Evolutionary conservation across 805 yeast genomes (phyloP), one percentile per base, ranked within the genome.

Genomic region (Cyberlindnera petersonii): DNA sequence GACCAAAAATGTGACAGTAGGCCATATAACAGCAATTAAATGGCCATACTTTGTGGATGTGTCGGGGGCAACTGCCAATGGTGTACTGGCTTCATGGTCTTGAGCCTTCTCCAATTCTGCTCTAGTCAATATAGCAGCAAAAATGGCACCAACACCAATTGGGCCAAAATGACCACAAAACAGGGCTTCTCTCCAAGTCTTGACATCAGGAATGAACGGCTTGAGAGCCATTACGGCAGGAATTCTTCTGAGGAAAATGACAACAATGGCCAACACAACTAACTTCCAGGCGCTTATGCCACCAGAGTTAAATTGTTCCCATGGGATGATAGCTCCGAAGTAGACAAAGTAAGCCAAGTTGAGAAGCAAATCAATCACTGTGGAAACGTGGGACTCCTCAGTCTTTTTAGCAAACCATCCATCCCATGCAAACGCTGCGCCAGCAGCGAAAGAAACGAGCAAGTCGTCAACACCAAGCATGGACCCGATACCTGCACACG

Each of bases 91-190:
- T 5, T 57, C 64, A 17, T 73, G 66, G 14, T 68, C 63, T 42
- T 63, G 65, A 7, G 62, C 66, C n/a, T 29, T 35, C 55, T 86
- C 94, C 37, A 84, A 63, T 44, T 80, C 83, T 9, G 78, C 75
- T 45, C 91, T 74, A 1, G 95, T 86, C 46, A 87, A 66, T 35
- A 88, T 79, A 6, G 86, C 80, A 29, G 93, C 91, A 37, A 41
- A 45, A 61, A 88, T 70, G 2, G 95, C 95, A 42, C 96, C 96
- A 17, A 88, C 96, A 33, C 97, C 97, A 55, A 89, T 86, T 2
- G 97, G 96, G 14, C 97, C 97, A 61, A 89, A 88, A 64, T 88
- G 96, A 16, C 96, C 96, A 59, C 94, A 86, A 60, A 89, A 89
- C 4, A 88, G 58, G 0, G 96, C 96, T 60, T 88, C 97, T 59